A percentile compares a stretch with the other conserved stretches of the same genome.
Evolutionary conservation across 2,329 filamentous ascomycete genomes (phyloP).

Genomic region (Periconia sp.): DNA sequence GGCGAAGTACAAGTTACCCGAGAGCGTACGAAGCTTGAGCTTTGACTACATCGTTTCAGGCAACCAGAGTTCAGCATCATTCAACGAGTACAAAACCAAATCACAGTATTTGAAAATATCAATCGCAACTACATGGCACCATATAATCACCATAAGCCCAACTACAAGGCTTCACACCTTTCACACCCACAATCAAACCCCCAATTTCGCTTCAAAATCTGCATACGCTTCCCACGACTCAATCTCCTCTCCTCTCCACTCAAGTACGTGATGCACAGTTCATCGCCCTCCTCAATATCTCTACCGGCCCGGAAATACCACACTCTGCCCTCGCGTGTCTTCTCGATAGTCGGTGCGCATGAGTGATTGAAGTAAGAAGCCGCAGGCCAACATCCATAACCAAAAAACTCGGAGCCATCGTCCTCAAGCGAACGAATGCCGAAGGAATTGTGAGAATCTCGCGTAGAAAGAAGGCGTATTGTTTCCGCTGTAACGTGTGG

Average conservation of each 20-base stretch:
- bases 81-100: no score
- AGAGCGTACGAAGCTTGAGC: no score
- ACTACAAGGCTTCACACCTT: slow-evolving; percentile 32
- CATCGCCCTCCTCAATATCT: slow-evolving; percentile 42
- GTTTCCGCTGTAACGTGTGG: slow-evolving; percentile 35
- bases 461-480: slow-evolving; percentile 39
- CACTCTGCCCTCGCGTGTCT: slow-evolving; percentile 42
- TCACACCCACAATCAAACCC: slow-evolving; percentile 50
- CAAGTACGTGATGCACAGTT: slow-evolving; percentile 53
- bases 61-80: no score
- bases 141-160: no score
- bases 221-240: slow-evolving; percentile 39
- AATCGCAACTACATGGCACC: no score
- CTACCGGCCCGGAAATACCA: slow-evolving; percentile 46
- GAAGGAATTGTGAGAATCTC: slow-evolving; percentile 52
- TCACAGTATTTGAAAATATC: no score
- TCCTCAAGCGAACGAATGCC: slow-evolving; percentile 49
- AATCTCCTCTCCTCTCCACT: slow-evolving; percentile 50
- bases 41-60: no score
- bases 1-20: no score
- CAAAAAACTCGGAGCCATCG: slow-evolving; percentile 52
- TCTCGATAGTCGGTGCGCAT: slow-evolving; percentile 48
- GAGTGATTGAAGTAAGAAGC: slow-evolving; percentile 55
- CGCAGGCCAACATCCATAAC: slow-evolving; percentile 50
- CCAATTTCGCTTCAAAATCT: slow-evolving; percentile 45